phyloP scores from a whole-genome alignment of 345 rosid species.

The Citrus cavaleriei region DNA sequence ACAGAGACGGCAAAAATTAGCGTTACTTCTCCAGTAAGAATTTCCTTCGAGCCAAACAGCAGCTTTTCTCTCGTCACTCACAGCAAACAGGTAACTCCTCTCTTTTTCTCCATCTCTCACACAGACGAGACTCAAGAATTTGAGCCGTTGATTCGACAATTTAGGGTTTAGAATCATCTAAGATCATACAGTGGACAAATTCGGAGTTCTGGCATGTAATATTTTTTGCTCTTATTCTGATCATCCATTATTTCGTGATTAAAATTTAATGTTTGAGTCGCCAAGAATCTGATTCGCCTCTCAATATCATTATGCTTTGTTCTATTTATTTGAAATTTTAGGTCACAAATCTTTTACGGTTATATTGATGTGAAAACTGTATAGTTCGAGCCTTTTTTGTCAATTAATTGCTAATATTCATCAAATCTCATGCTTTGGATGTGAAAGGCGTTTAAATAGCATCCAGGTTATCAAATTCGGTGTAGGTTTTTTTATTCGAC shows the following conservation, averaged over 20 bases:
- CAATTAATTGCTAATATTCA: background rate
- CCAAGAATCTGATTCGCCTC: background rate
- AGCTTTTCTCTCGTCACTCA: background rate
- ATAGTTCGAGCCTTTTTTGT: background rate
- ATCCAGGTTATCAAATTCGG: background rate
- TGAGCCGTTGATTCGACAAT: background rate
- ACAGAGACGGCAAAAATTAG: background rate
- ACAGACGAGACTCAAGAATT: background rate
- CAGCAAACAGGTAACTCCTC: conserved; percentile 3
- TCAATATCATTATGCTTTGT: background rate
- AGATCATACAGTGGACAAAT: background rate
- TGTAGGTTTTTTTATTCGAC: background rate
- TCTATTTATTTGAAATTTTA: background rate
- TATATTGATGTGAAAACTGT: background rate
- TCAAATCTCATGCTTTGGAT: background rate
- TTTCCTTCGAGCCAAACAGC: conserved; percentile 8
- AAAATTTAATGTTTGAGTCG: background rate
- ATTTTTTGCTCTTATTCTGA: background rate
- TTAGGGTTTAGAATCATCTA: background rate
- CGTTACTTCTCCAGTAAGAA: background rate
- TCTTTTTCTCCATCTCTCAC: background rate
- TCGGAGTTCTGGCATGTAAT: background rate
- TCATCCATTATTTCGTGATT: background rate
- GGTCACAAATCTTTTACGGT: background rate
- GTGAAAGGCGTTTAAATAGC: background rate